phyloP scores from a whole-genome alignment of 345 rosid species.

The Eucalyptus paniculata region DNA sequence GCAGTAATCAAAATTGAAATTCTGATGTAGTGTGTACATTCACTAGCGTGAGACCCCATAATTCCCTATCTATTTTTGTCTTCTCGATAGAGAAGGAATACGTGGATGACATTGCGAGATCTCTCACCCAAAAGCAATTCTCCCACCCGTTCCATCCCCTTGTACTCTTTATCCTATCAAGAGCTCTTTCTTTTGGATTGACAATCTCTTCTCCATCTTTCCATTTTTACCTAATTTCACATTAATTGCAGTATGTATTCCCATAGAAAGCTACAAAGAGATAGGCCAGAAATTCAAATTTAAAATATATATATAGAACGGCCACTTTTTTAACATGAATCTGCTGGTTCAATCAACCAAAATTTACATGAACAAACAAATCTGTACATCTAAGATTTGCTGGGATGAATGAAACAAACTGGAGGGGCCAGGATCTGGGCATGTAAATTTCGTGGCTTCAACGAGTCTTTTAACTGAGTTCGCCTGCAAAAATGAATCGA shows the following conservation, averaged over 20 bases:
- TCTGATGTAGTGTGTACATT: too few relatives aligned
- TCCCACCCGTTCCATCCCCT: too few relatives aligned
- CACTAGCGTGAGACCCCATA: rapidly evolving
- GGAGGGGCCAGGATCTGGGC: neutral
- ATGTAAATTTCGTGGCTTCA: neutral
- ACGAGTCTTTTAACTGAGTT: neutral
- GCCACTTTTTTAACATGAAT: neutral
- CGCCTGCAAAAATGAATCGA: neutral
- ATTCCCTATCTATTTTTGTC: too few relatives aligned
- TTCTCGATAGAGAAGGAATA: too few relatives aligned
- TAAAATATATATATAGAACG: neutral
- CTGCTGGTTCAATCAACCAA: neutral
- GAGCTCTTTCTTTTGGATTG: neutral
- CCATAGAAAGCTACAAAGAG: neutral
- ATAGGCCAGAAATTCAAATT: neutral
- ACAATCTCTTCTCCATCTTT: neutral
- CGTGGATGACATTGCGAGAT: too few relatives aligned
- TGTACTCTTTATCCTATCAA: neutral
- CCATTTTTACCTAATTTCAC: neutral
- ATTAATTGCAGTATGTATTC: neutral
- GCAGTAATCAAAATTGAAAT: rapidly evolving
- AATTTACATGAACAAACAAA: neutral
- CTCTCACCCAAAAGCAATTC: too few relatives aligned
- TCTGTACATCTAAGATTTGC: neutral
- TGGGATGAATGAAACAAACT: neutral